These are phyloP conservation scores for Epichloe baconii DNA, from an alignment of 2,329 filamentous ascomycete species.

Conservation along the genomic window DNA sequence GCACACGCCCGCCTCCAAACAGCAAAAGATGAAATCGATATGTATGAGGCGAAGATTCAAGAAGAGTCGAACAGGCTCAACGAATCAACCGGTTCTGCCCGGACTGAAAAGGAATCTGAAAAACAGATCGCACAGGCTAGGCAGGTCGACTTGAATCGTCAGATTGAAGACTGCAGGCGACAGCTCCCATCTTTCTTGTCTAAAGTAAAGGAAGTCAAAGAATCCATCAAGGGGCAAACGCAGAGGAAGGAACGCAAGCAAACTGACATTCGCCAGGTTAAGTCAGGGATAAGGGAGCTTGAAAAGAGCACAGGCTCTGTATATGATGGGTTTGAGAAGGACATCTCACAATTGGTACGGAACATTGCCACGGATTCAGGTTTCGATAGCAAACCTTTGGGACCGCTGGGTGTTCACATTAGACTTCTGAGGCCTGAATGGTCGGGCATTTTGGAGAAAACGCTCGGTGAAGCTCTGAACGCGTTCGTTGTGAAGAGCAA, in stretches of 20 bases:
- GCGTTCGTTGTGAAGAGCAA: constrained; percentile 74
- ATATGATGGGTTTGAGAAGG: constrained; percentile 49
- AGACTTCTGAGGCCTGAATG: constrained; percentile 67
- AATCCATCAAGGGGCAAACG: constrained; percentile 17
- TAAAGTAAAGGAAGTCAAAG: constrained; percentile 19
- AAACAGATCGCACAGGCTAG: constrained; percentile 17
- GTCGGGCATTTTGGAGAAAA: constrained; percentile 69
- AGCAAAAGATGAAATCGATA: constrained; percentile 33
- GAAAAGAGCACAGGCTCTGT: constrained; percentile 41
- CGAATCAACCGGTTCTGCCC: constrained; percentile 55
- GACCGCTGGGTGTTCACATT: constrained; percentile 70
- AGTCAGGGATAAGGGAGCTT: constrained; percentile 36
- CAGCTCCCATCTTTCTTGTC: constrained; percentile 22
- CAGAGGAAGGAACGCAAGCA: constrained; percentile 30
- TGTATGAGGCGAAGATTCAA: constrained; percentile 33
- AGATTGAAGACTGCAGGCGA: constrained; percentile 16
- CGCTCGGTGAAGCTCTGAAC: constrained; percentile 55
- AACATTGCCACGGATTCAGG: constrained; percentile 56
- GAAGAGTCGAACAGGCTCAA: constrained; percentile 50
- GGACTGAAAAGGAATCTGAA: constrained; percentile 49
- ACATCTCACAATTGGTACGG: constrained; percentile 49
- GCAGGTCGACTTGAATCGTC: constrained; percentile 15
- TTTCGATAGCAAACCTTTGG: constrained; percentile 63
- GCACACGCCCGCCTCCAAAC: constrained; percentile 46
- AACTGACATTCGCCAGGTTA: constrained; percentile 39